Evolutionary conservation across 345 rosid genomes (phyloP).

Genomic region (Chamaenerion angustifolium): DNA sequence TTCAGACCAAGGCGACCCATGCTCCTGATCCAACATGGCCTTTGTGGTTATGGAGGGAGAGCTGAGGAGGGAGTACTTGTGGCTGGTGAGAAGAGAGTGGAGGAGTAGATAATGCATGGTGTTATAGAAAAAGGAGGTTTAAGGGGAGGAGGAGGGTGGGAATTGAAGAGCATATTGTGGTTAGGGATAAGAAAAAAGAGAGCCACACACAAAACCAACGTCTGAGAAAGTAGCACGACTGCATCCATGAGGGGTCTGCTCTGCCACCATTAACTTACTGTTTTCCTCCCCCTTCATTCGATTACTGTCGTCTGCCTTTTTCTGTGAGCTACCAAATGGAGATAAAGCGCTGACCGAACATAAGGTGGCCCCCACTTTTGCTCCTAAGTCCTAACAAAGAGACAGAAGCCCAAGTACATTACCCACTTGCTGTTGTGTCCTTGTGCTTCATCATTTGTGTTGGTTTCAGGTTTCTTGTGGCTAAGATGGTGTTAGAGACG

Average conservation of each 20-base stretch:
- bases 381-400: too few relatives aligned
- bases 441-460: too few relatives aligned
- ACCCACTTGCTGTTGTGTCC: too few relatives aligned
- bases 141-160: slow-evolving; percentile 33
- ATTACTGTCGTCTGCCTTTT: too few relatives aligned
- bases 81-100: not conserved
- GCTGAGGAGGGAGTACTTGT: not conserved
- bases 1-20: slow-evolving; percentile 33
- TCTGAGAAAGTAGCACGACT: slow-evolving; percentile 28
- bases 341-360: too few relatives aligned
- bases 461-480: too few relatives aligned
- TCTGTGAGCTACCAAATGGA: too few relatives aligned
- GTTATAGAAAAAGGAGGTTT: not conserved
- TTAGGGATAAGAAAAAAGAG: slow-evolving; percentile 77
- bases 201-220: slow-evolving; percentile 83
- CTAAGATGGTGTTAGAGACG: too few relatives aligned
- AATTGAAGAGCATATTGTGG: slow-evolving; percentile 43
- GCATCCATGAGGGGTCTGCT: slow-evolving; percentile 28
- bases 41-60: slow-evolving; percentile 8
- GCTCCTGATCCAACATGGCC: slow-evolving; percentile 30
- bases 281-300: too few relatives aligned
- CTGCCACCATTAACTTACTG: slow-evolving; percentile 4
- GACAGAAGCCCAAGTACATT: too few relatives aligned
- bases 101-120: too few relatives aligned
- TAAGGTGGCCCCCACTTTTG: too few relatives aligned